These are phyloP conservation scores for Euphrasia confusa DNA, from an alignment of 257 asterid species.

Conservation along the genomic window DNA sequence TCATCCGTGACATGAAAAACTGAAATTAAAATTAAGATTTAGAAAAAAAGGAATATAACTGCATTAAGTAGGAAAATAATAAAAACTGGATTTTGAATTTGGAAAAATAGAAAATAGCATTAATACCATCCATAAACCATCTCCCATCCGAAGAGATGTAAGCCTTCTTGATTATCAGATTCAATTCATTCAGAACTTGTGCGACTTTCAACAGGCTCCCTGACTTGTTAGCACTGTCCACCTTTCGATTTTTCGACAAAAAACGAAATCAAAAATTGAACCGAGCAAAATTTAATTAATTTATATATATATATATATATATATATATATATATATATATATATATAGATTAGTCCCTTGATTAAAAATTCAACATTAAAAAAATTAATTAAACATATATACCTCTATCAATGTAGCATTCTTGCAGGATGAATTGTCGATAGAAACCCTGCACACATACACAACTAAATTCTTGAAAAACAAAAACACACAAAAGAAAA, in stretches of 20 bases:
- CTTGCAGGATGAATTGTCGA: conserved; percentile 39
- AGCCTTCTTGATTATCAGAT: conserved; percentile 67
- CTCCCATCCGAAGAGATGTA: conserved; percentile 93
- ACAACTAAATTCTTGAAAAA: conserved; percentile 21
- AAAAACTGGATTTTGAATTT: not conserved
- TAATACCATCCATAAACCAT: conserved; percentile 94
- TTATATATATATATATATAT: too few relatives aligned
- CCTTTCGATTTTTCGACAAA: conserved; percentile 30
- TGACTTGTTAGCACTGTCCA: conserved; percentile 78
- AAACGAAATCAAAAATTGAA: too few relatives aligned
- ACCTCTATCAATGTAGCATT: conserved; percentile 44
- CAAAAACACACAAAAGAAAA: not conserved
- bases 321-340: too few relatives aligned
- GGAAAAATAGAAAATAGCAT: not conserved
- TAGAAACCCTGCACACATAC: conserved; percentile 31
- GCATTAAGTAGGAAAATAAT: not conserved
- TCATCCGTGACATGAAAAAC: conserved; percentile 93
- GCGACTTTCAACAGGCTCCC: conserved; percentile 88
- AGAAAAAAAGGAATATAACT: not conserved
- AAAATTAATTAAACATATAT: not conserved
- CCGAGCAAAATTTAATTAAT: too few relatives aligned
- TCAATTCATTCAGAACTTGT: conserved; percentile 83
- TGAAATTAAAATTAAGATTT: conserved; percentile 2
- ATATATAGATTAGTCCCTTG: too few relatives aligned
- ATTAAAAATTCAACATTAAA: not conserved